Percentiles rank a stretch among this genome's conserved stretches.
Evolutionary conservation across 768 basidiomycete genomes (phyloP).

Genomic region (Favolaschia claudopus): DNA sequence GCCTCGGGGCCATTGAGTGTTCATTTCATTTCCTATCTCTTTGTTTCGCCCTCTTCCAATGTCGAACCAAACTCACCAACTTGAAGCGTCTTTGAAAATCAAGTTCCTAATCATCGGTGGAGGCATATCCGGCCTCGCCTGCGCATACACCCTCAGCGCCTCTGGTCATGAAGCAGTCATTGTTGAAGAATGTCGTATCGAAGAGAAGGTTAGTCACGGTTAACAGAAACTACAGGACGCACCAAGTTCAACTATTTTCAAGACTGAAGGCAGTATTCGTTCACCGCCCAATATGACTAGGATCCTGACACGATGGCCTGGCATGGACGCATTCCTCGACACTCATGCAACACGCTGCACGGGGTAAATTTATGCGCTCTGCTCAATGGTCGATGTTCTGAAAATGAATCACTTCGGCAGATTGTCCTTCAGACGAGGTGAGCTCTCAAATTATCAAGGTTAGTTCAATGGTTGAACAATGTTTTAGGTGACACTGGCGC

Average conservation of each 20-base stretch:
- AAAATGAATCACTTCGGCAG: background rate
- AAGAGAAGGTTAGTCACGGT: background rate
- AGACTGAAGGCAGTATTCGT: constrained; percentile 16
- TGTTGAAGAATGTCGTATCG: background rate
- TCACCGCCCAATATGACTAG: constrained; percentile 21
- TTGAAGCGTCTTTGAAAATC: constrained; percentile 23
- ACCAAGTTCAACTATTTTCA: background rate
- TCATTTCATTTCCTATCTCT: too few relatives aligned
- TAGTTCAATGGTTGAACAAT: background rate
- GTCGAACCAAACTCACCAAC: too few relatives aligned
- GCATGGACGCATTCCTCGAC: constrained; percentile 8
- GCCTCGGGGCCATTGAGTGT: too few relatives aligned
- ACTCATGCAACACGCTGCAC: background rate
- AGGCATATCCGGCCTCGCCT: constrained; percentile 42
- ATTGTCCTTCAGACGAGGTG: constrained; percentile 14
- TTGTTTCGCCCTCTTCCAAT: too few relatives aligned
- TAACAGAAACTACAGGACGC: background rate
- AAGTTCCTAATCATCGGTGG: constrained; percentile 45
- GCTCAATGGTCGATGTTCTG: background rate
- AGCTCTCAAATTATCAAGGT: background rate
- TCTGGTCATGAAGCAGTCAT: constrained; percentile 16
- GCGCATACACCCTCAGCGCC: constrained; percentile 38
- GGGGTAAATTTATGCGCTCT: background rate
- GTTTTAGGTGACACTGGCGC: constrained; percentile 4
- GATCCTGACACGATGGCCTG: constrained; percentile 13